phyloP scores from a whole-genome alignment of 2,329 filamentous ascomycete species.

The Aureobasidium sp. region DNA sequence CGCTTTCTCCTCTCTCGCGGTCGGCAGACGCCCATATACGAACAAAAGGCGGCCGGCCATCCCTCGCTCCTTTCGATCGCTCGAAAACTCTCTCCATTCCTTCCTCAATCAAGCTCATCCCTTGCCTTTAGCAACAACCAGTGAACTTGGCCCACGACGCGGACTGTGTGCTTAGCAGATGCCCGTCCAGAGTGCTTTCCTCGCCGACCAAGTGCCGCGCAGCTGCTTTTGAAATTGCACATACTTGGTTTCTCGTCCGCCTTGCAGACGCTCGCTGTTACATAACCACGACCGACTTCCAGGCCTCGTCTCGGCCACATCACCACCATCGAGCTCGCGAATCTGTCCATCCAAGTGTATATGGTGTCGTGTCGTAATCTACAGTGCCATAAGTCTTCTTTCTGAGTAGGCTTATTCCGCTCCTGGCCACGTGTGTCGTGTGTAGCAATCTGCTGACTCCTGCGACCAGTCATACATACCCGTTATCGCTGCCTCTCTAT shows the following conservation, averaged over 20 bases:
- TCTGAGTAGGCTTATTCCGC: background rate
- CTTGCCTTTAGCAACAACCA: slow-evolving; percentile 5
- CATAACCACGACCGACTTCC: slow-evolving; percentile 6
- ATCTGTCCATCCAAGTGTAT: background rate
- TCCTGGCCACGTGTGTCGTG: background rate
- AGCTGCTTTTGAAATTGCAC: slow-evolving; percentile 12
- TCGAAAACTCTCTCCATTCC: background rate
- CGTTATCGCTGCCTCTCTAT: background rate
- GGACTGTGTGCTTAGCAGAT: slow-evolving; percentile 3
- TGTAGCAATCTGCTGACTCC: background rate
- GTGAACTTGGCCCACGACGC: background rate
- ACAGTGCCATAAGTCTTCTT: background rate
- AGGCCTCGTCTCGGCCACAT: background rate
- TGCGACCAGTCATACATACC: slow-evolving; percentile 2
- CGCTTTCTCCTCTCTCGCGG: background rate
- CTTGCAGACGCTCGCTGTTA: slow-evolving; percentile 12
- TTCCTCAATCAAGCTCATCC: slow-evolving; percentile 1
- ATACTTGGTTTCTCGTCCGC: slow-evolving; percentile 8
- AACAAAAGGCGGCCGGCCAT: background rate
- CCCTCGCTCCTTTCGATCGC: background rate
- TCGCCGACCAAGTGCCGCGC: slow-evolving; percentile 12
- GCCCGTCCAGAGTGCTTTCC: slow-evolving; percentile 1
- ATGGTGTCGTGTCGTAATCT: background rate
- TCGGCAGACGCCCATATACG: background rate
- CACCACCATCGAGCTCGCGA: background rate